Percentiles rank a stretch among this genome's conserved stretches.
phyloP scores from a whole-genome alignment of 2,329 filamentous ascomycete genomes.

The Chrysosphaeria jannelii region DNA sequence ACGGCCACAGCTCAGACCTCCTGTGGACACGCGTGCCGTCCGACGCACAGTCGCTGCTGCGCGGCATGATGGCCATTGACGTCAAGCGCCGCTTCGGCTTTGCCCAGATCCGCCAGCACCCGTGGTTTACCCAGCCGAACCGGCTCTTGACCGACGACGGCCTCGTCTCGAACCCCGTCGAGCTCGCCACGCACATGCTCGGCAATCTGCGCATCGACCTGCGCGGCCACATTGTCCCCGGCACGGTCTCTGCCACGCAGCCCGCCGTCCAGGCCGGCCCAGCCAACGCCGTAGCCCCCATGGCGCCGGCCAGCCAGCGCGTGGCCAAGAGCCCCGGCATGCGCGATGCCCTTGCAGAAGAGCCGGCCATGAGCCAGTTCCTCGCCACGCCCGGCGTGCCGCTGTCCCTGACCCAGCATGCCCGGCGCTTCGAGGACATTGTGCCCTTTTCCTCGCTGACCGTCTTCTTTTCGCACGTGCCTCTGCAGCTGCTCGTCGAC shows the following conservation, averaged over 20 bases:
- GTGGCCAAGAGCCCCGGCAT: slow-evolving; percentile 2
- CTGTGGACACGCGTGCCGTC: slow-evolving; percentile 55
- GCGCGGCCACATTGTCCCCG: neutral
- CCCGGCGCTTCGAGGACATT: slow-evolving; percentile 69
- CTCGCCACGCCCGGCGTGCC: slow-evolving; percentile 49
- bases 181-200: slow-evolving; percentile 82
- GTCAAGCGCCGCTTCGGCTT: slow-evolving; percentile 51
- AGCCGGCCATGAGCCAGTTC: slow-evolving; percentile 71
- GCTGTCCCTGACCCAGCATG: slow-evolving; percentile 63
- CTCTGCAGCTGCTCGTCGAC: slow-evolving; percentile 44
- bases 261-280: slow-evolving; percentile 32
- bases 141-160: slow-evolving; percentile 45
- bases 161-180: slow-evolving; percentile 45
- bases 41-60: slow-evolving; percentile 49
- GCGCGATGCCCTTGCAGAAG: slow-evolving; percentile 42
- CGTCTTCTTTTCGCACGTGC: slow-evolving; percentile 68
- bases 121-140: slow-evolving; percentile 77
- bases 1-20: slow-evolving; percentile 56
- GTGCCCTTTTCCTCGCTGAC: slow-evolving; percentile 66
- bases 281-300: slow-evolving; percentile 14
- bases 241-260: slow-evolving; percentile 3
- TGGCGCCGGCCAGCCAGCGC: slow-evolving; percentile 5
- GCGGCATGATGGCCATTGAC: slow-evolving; percentile 79
- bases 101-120: slow-evolving; percentile 61
- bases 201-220: slow-evolving; percentile 78